phyloP scores from a whole-genome alignment of 2,329 filamentous ascomycete genomes.

The Colletotrichum costaricense region DNA sequence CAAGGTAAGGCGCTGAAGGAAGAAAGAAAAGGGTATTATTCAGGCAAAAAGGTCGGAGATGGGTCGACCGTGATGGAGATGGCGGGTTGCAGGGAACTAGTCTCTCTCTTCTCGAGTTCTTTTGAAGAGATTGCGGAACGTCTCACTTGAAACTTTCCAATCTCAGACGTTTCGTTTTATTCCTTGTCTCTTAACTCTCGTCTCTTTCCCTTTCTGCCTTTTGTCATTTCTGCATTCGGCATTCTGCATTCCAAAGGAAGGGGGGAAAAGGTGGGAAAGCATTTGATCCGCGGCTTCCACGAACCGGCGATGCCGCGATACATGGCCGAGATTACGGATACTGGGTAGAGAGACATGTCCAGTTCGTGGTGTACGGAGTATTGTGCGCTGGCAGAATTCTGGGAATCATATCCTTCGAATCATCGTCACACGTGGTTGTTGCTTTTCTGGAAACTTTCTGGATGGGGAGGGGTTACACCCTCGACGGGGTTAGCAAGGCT shows the following conservation, averaged over 20 bases:
- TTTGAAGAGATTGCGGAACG: neutral
- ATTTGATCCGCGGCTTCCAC: too few relatives aligned
- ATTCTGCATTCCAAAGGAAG: neutral
- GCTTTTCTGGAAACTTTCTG: conserved; percentile 31
- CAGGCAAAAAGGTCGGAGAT: neutral
- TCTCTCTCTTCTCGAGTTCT: neutral
- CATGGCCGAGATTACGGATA: neutral
- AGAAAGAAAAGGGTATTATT: neutral
- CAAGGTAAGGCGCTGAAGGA: neutral
- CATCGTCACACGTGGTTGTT: conserved; percentile 8
- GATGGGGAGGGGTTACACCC: conserved; percentile 7
- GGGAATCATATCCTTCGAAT: neutral
- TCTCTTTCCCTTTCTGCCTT: neutral
- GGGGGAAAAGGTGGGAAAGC: too few relatives aligned
- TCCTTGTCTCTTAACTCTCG: neutral
- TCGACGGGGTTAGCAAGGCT: neutral
- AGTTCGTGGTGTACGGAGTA: neutral
- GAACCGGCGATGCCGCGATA: neutral
- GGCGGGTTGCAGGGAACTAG: neutral
- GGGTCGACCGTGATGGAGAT: neutral
- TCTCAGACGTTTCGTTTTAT: neutral
- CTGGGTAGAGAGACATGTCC: neutral
- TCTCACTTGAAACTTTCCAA: neutral
- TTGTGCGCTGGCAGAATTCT: neutral
- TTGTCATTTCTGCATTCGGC: neutral